phyloP scores from a whole-genome alignment of 2,329 filamentous ascomycete genomes.

The Fusarium sarcochroum region DNA sequence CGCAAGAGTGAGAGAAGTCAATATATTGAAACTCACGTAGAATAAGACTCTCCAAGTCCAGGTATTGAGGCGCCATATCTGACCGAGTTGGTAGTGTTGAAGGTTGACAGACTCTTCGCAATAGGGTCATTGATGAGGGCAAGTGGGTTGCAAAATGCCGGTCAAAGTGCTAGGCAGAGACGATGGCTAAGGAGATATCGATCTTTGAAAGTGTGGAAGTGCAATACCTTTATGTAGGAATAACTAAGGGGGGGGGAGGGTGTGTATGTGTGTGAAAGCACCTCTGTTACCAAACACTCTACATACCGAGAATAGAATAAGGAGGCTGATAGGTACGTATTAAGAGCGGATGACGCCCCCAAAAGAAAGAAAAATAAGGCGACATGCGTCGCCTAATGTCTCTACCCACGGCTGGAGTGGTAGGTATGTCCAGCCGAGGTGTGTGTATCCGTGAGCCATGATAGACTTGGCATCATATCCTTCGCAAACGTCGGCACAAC shows the following conservation, averaged over 20 bases:
- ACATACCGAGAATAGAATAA: background rate
- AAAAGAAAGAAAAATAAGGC: conserved; percentile 11
- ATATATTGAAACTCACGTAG: conserved; percentile 13
- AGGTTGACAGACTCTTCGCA: conserved; percentile 21
- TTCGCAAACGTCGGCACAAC: conserved; percentile 15
- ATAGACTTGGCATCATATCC: conserved; percentile 4
- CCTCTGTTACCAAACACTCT: background rate
- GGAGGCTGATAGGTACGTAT: background rate
- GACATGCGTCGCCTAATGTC: conserved; percentile 8
- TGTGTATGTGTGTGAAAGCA: background rate
- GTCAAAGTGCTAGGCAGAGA: background rate
- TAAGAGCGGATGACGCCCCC: conserved; percentile 7
- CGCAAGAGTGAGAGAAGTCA: background rate
- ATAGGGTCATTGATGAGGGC: conserved; percentile 32
- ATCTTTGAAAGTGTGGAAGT: conserved; percentile 13
- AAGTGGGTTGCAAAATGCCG: background rate
- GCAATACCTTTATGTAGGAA: conserved; percentile 31
- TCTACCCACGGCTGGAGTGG: conserved; percentile 2
- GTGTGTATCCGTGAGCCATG: background rate
- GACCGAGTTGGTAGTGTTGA: conserved; percentile 13
- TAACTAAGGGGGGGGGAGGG: background rate
- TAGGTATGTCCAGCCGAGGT: conserved; percentile 20
- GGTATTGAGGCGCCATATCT: conserved; percentile 30
- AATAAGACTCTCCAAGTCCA: conserved; percentile 31
- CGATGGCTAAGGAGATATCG: background rate